Percentiles rank a stretch among this genome's conserved stretches.
Conservation (phyloP, 352 stramenopile species). For the Pythium rhizo-oryzae region DNA sequence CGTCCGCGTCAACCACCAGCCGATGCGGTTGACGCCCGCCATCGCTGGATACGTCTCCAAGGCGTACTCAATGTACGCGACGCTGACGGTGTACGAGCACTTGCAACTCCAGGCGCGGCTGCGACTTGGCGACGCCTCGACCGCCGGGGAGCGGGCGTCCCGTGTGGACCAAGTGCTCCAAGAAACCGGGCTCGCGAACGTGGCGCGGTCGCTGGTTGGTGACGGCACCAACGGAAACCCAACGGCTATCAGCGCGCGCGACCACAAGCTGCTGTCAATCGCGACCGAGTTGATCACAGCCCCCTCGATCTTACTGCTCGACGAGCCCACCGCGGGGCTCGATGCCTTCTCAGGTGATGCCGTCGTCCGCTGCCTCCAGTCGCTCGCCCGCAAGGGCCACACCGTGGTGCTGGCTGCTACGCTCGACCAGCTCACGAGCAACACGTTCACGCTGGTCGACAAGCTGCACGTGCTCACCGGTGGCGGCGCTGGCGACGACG, state of each 20-base stretch:
- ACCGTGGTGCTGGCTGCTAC: constrained; percentile 76
- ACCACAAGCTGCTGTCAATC: background rate
- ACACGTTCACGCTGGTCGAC: constrained; percentile 36
- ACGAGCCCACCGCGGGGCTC: constrained; percentile 75
- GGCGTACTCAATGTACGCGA: constrained; percentile 24
- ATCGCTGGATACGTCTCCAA: background rate
- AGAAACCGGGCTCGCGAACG: background rate
- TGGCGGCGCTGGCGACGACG: background rate
- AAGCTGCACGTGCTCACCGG: constrained; percentile 29
- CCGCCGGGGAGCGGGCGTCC: background rate
- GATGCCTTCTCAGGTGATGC: constrained; percentile 58
- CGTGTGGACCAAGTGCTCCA: background rate
- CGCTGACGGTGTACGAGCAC: constrained; percentile 90
- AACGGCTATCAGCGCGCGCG: background rate
- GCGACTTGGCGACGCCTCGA: constrained; percentile 39
- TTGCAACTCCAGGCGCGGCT: constrained; percentile 84
- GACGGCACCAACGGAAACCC: constrained; percentile 8
- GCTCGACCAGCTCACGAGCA: constrained; percentile 77
- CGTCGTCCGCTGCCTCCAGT: constrained; percentile 47
- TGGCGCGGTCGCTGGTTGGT: constrained; percentile 49
- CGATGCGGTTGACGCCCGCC: background rate
- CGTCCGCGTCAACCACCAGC: constrained; percentile 1
- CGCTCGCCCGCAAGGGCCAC: constrained; percentile 72
- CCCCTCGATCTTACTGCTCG: constrained; percentile 81
- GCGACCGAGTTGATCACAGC: constrained; percentile 44